phyloP scores from a whole-genome alignment of 2,329 filamentous ascomycete species.

The Aspergillus sp. region DNA sequence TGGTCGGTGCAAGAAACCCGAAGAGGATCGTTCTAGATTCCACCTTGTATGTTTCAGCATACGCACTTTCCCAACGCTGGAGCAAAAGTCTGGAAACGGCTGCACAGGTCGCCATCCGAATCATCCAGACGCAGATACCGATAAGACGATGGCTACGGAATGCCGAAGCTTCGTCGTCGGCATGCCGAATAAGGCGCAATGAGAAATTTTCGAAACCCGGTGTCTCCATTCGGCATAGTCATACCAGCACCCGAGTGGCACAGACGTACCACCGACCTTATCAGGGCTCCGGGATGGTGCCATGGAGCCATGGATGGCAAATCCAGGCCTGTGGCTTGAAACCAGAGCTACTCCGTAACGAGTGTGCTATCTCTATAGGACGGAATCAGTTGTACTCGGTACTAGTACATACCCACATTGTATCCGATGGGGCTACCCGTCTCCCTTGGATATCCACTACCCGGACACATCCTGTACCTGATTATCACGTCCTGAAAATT shows the following conservation, averaged over 20 bases:
- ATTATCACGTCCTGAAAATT: neutral
- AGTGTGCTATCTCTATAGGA: no score
- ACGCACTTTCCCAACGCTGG: no score
- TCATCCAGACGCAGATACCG: conserved; percentile 13
- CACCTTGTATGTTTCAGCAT: no score
- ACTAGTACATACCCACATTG: neutral
- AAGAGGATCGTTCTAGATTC: no score
- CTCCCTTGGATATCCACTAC: neutral
- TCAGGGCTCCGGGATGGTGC: neutral
- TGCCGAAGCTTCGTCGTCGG: conserved; percentile 14
- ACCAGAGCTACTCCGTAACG: no score
- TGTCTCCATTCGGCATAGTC: conserved; percentile 16
- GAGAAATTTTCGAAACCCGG: conserved; percentile 5
- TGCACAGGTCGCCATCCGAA: neutral
- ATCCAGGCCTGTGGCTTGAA: neutral
- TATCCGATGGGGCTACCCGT: neutral
- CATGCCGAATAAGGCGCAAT: conserved; percentile 13
- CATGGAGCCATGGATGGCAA: neutral
- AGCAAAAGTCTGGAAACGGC: no score
- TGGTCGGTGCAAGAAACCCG: no score
- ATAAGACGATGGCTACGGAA: conserved; percentile 14
- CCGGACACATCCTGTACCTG: neutral
- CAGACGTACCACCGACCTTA: neutral
- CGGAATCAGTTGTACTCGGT: no score
- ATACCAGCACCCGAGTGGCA: conserved; percentile 6